Evolutionary conservation across 1,284 basidiomycete genomes (phyloP).

Genomic region (Golubevia sp.): DNA sequence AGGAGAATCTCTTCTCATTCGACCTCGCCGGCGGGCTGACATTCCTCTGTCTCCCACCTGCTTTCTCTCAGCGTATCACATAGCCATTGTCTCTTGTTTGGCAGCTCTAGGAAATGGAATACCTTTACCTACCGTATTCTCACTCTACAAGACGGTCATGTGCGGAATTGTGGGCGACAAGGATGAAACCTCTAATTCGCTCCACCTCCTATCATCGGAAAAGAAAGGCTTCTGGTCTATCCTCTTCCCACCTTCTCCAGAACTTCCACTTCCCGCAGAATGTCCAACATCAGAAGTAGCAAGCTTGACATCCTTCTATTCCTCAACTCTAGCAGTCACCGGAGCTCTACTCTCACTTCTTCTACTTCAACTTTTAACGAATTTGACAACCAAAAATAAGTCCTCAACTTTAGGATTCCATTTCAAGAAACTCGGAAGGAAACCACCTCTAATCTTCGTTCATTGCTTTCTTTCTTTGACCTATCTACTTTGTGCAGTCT

Average conservation of each 20-base stretch:
- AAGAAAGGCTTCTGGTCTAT: neutral
- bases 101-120: slow-evolving; percentile 40
- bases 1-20: no score
- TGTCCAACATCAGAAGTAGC: slow-evolving; percentile 20
- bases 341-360: no score
- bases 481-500: slow-evolving; percentile 23
- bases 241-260: neutral
- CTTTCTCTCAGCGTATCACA: slow-evolving; percentile 23
- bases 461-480: slow-evolving; percentile 24
- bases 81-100: slow-evolving; percentile 47
- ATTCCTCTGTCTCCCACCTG: no score
- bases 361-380: no score
- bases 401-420: no score
- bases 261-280: slow-evolving; percentile 30
- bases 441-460: slow-evolving; percentile 35
- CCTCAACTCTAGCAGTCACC: no score
- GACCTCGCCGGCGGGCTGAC: no score
- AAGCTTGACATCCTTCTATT: no score
- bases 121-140: slow-evolving; percentile 47
- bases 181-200: slow-evolving; percentile 5
- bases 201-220: neutral
- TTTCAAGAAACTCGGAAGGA: slow-evolving; percentile 22
- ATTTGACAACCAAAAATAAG: no score
- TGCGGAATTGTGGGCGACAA: slow-evolving; percentile 23
- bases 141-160: slow-evolving; percentile 45